phyloP scores from a whole-genome alignment of 768 basidiomycete species.

The Leccinum subtestaceum region DNA sequence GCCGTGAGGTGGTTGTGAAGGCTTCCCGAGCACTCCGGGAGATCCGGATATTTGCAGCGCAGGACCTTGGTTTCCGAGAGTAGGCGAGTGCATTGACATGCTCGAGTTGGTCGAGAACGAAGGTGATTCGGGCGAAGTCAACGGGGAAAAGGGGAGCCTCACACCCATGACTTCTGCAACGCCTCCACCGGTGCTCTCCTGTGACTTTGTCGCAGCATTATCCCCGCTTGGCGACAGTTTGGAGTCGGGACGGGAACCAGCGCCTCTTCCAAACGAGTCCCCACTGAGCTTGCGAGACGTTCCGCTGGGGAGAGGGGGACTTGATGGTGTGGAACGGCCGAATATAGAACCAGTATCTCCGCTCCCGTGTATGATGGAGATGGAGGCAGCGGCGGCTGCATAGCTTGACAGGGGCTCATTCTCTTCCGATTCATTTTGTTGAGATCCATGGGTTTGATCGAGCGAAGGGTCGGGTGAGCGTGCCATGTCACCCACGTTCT shows the following conservation, averaged over 20 bases:
- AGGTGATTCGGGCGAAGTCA: constrained; percentile 30
- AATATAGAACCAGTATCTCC: constrained; percentile 17
- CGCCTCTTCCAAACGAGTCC: constrained; percentile 33
- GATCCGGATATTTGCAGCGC: constrained; percentile 17
- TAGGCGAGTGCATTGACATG: constrained; percentile 20
- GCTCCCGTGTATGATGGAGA: constrained; percentile 20
- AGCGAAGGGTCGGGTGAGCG: constrained; percentile 15
- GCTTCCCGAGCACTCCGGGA: constrained; percentile 13
- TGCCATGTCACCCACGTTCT: constrained; percentile 26
- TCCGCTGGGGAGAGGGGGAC: constrained; percentile 27
- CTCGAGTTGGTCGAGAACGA: constrained; percentile 33
- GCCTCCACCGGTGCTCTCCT: constrained; percentile 17
- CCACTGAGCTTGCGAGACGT: constrained; percentile 31
- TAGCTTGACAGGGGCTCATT: constrained; percentile 20
- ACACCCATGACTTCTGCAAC: constrained; percentile 29
- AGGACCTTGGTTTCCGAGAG: constrained; percentile 14
- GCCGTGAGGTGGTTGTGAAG: constrained; percentile 21
- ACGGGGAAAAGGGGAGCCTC: constrained; percentile 31
- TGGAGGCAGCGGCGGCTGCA: constrained; percentile 15
- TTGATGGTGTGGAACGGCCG: constrained; percentile 19
- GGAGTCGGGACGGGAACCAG: constrained; percentile 40
- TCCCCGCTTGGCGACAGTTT: constrained; percentile 33
- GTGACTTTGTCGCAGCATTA: constrained; percentile 16
- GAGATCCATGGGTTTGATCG: constrained; percentile 17
- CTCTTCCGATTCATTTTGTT: constrained; percentile 26